phyloP scores from a whole-genome alignment of 257 asterid genomes.

The Solanum chiquidenum region DNA sequence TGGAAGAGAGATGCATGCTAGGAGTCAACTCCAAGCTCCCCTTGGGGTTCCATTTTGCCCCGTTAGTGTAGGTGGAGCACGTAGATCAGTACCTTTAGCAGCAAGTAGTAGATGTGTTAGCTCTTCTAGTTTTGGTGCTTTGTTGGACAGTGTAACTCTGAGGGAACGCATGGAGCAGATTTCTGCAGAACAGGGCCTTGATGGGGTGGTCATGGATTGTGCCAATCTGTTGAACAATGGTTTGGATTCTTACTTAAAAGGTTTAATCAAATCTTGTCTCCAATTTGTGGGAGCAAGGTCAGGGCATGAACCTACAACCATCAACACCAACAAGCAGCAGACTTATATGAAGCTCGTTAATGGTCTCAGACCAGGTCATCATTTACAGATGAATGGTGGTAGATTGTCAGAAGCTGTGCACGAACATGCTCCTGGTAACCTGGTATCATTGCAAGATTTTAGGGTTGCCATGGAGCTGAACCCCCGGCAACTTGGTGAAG shows the following conservation, averaged over 20 bases:
- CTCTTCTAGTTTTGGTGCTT: conserved; percentile 29
- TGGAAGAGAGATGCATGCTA: conserved; percentile 32
- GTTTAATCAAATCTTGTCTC: conserved; percentile 52
- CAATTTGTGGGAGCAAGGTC: conserved; percentile 50
- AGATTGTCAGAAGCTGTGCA: conserved; percentile 25
- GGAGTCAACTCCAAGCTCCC: conserved; percentile 69
- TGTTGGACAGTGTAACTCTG: conserved; percentile 51
- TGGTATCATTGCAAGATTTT: conserved; percentile 64
- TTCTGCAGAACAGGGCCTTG: conserved; percentile 58
- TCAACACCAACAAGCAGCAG: conserved; percentile 31
- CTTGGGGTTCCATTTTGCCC: conserved; percentile 64
- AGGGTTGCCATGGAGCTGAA: conserved; percentile 82
- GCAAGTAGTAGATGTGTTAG: conserved; percentile 36
- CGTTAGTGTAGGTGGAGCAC: conserved; percentile 66
- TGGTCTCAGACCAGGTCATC: conserved; percentile 61
- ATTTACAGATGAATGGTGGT: conserved; percentile 37
- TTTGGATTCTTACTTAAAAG: conserved; percentile 62
- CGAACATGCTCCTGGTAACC: conserved; percentile 23
- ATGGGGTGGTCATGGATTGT: conserved; percentile 70
- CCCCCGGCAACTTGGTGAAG: conserved; percentile 81
- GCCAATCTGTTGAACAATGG: conserved; percentile 62
- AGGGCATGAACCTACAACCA: conserved; percentile 22
- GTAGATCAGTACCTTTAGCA: conserved; percentile 28
- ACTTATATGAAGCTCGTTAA: conserved; percentile 38
- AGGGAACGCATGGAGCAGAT: conserved; percentile 73